Evolutionary conservation across 768 basidiomycete species (phyloP).

Genomic region (Cyclocybe cylindracea): DNA sequence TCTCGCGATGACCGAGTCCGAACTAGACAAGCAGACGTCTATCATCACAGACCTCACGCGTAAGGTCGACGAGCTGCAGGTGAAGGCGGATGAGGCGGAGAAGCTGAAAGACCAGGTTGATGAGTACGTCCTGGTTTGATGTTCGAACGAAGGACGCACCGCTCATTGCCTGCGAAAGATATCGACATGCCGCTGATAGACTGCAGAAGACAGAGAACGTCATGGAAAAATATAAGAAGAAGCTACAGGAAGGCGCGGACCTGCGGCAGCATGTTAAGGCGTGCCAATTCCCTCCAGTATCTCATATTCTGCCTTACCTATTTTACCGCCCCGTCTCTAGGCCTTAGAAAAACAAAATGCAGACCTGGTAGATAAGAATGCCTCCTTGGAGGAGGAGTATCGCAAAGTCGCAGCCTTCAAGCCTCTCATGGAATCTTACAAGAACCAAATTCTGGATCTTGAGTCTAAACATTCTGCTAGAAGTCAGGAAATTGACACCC

Average conservation of each 20-base stretch:
- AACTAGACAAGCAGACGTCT: slow-evolving; percentile 77
- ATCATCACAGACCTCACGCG: slow-evolving; percentile 72
- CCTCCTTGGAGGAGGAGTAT: slow-evolving; percentile 90
- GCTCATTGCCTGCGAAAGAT: slow-evolving; percentile 44
- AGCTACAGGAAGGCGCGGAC: slow-evolving; percentile 92
- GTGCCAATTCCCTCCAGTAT: slow-evolving; percentile 15
- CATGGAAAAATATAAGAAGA: slow-evolving; percentile 99
- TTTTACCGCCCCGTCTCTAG: slow-evolving; percentile 36
- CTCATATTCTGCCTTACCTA: neutral
- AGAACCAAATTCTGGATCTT: slow-evolving; percentile 78
- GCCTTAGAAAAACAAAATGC: slow-evolving; percentile 92
- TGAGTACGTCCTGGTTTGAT: slow-evolving; percentile 52
- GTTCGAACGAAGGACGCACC: no score
- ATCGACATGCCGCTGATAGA: slow-evolving; percentile 89
- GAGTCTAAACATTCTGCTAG: slow-evolving; percentile 70
- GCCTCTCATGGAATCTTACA: slow-evolving; percentile 91
- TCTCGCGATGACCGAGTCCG: slow-evolving; percentile 77
- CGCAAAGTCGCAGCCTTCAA: slow-evolving; percentile 84
- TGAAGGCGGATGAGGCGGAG: slow-evolving; percentile 72
- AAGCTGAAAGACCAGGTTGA: slow-evolving; percentile 92
- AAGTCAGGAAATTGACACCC: slow-evolving; percentile 68
- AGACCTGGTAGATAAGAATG: slow-evolving; percentile 87
- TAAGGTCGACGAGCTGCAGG: slow-evolving; percentile 81
- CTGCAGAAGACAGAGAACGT: slow-evolving; percentile 95
- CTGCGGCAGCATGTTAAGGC: slow-evolving; percentile 86